Conservation (phyloP, 2,329 filamentous ascomycete species). For the Alternaria burnsii region DNA sequence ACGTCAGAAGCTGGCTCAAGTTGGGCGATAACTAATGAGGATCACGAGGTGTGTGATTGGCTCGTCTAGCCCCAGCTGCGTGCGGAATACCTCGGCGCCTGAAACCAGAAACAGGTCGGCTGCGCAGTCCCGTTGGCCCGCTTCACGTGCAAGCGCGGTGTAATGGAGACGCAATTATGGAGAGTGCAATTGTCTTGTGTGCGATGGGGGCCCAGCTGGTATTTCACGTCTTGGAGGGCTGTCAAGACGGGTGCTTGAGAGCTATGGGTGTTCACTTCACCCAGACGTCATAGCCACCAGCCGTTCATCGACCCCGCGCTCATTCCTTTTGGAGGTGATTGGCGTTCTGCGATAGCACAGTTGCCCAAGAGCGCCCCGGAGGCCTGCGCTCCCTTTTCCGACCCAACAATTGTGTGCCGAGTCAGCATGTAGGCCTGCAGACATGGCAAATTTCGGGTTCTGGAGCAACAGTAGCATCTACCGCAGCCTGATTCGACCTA, state of each 20-base stretch:
- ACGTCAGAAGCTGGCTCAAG: constrained; percentile 47
- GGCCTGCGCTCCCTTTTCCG: constrained; percentile 12
- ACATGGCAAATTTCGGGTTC: constrained; percentile 20
- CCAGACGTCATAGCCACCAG: constrained; percentile 18
- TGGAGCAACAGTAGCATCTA: constrained; percentile 11
- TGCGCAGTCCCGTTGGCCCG: constrained; percentile 43
- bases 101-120: constrained; percentile 31
- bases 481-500: constrained; percentile 9
- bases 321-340: constrained; percentile 11
- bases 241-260: background rate
- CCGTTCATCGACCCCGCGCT: constrained; percentile 15
- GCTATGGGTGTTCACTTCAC: constrained; percentile 7
- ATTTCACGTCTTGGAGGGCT: background rate
- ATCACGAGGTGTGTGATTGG: constrained; percentile 45
- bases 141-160: constrained; percentile 38
- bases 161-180: constrained; percentile 24
- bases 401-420: constrained; percentile 20
- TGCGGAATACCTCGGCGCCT: constrained; percentile 42
- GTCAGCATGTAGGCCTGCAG: constrained; percentile 35
- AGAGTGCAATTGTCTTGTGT: constrained; percentile 1
- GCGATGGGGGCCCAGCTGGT: constrained; percentile 4
- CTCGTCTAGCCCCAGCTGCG: constrained; percentile 31
- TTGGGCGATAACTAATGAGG: constrained; percentile 47
- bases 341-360: constrained; percentile 3
- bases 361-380: background rate